phyloP scores from a whole-genome alignment of 441 rosid species.

The Brassica balearica region DNA sequence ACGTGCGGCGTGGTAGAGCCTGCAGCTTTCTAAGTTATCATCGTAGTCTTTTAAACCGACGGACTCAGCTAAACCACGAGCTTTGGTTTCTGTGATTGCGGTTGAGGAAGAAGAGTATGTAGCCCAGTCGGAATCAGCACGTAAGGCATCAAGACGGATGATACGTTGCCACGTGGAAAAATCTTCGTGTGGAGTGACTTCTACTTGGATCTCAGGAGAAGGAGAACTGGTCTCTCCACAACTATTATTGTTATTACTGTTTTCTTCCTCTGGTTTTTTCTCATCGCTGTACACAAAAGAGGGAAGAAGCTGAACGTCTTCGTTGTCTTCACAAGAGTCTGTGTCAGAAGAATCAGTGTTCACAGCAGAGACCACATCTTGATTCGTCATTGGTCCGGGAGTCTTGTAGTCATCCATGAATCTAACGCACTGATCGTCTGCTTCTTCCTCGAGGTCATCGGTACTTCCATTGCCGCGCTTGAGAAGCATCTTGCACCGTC shows the following conservation, averaged over 20 bases:
- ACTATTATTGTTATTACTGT: conserved; percentile 24
- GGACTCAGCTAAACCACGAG: conserved; percentile 67
- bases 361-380: conserved; percentile 58
- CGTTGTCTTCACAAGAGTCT: conserved; percentile 73
- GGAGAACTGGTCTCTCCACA: conserved; percentile 46
- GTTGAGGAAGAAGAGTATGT: conserved; percentile 64
- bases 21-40: conserved; percentile 78
- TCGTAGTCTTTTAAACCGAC: conserved; percentile 88
- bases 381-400: conserved; percentile 46
- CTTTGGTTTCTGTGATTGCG: conserved; percentile 62
- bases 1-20: conserved; percentile 91
- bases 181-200: conserved; percentile 54
- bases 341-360: conserved; percentile 78
- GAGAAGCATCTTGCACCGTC: conserved; percentile 61
- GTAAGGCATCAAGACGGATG: conserved; percentile 89
- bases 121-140: conserved; percentile 87
- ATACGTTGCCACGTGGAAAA: conserved; percentile 91
- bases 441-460: conserved; percentile 57
- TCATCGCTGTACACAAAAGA: conserved; percentile 55
- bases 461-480: conserved; percentile 46
- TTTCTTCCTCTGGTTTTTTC: conserved; percentile 48
- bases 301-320: conserved; percentile 58
- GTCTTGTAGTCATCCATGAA: conserved; percentile 51
- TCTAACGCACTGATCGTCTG: conserved; percentile 53
- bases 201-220: conserved; percentile 45